Conservation (phyloP, 345 rosid species). For the Lumnitzera littorea region DNA sequence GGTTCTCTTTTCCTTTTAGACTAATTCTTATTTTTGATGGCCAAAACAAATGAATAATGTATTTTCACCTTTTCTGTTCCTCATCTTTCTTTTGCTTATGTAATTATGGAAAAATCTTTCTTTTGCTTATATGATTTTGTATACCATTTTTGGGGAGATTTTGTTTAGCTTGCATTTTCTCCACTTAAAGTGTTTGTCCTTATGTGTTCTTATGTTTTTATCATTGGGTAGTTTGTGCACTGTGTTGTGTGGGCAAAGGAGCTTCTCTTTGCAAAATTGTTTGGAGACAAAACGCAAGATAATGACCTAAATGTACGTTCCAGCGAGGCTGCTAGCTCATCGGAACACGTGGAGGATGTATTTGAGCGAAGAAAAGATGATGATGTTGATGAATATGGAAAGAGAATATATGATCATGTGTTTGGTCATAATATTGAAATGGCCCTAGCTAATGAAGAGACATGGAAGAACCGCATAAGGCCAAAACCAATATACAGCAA, state of each 20-base stretch:
- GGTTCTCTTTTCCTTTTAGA: constrained; percentile 10
- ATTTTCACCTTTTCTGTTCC: no score
- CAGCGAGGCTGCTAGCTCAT: constrained; percentile 50
- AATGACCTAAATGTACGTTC: constrained; percentile 95
- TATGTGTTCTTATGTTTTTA: background rate
- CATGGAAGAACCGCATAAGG: constrained; percentile 78
- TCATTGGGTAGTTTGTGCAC: constrained; percentile 75
- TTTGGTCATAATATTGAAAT: constrained; percentile 91
- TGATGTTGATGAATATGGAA: constrained; percentile 76
- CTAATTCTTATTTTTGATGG: background rate
- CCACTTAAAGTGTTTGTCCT: background rate
- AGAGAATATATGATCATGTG: constrained; percentile 93
- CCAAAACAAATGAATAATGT: background rate
- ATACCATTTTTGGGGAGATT: no score
- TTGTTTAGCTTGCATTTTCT: background rate
- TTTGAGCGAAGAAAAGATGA: constrained; percentile 65
- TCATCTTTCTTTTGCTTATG: no score
- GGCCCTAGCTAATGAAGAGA: constrained; percentile 90
- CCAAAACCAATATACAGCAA: constrained; percentile 79
- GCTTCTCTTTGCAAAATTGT: constrained; percentile 88
- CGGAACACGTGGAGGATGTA: constrained; percentile 63
- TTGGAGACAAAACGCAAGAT: constrained; percentile 92
- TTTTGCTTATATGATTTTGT: no score
- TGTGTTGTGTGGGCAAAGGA: constrained; percentile 99
- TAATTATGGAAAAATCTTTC: no score